These are phyloP conservation scores for Tricholomella constricta DNA, from an alignment of 768 basidiomycete species.

Conservation along the genomic window DNA sequence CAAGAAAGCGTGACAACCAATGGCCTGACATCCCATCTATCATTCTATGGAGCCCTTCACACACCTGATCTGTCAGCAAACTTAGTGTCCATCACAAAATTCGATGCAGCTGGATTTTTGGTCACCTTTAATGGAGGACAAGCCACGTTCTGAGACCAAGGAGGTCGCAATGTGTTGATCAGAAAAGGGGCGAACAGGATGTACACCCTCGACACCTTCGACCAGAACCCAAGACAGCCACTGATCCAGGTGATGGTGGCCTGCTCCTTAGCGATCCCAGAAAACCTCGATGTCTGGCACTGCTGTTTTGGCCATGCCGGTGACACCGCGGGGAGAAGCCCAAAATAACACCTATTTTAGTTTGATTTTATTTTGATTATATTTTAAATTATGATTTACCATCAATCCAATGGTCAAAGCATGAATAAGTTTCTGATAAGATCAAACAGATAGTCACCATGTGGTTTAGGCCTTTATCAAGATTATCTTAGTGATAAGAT, in stretches of 20 bases:
- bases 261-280: background rate
- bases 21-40: background rate
- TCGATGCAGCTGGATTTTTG: too few relatives aligned
- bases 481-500: too few relatives aligned
- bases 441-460: too few relatives aligned
- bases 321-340: too few relatives aligned
- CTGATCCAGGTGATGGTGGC: background rate
- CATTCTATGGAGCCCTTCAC: background rate
- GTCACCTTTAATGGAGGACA: background rate
- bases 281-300: background rate
- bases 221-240: rapidly evolving
- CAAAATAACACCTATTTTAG: too few relatives aligned
- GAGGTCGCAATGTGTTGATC: background rate
- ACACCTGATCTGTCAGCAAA: background rate
- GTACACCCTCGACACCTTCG: background rate
- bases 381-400: too few relatives aligned
- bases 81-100: background rate
- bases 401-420: too few relatives aligned
- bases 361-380: too few relatives aligned
- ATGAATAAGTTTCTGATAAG: too few relatives aligned
- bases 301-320: background rate
- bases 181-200: background rate
- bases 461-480: too few relatives aligned
- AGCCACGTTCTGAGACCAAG: background rate
- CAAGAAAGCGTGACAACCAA: background rate